Conservation (phyloP, 495 filamentous ascomycete genomes). For the Monascus purpureus region DNA sequence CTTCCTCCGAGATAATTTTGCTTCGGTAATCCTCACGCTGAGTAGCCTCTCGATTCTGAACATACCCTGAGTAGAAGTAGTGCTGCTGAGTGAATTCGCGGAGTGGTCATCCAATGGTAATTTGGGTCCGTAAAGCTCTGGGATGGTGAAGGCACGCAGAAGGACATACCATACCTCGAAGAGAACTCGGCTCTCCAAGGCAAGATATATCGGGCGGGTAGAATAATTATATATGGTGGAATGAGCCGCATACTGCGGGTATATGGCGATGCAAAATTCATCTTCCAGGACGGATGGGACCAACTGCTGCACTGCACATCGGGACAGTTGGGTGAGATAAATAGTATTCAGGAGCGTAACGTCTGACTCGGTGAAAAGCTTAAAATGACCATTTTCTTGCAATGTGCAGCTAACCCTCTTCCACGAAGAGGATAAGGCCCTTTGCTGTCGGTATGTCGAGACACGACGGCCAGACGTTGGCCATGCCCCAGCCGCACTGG, state of each 20-base stretch:
- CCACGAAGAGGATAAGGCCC: conserved; percentile 51
- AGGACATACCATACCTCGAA: conserved; percentile 98
- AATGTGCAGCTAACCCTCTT: conserved; percentile 81
- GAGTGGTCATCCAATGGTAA: conserved; percentile 16
- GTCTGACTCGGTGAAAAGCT: conserved; percentile 73
- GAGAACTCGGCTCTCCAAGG: conserved; percentile 70
- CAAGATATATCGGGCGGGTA: conserved; percentile 53
- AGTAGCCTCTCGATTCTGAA: conserved; percentile 53
- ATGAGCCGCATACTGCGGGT: conserved; percentile 60
- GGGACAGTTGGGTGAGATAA: conserved; percentile 76
- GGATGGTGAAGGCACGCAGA: conserved; percentile 81
- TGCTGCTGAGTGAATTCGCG: conserved; percentile 5
- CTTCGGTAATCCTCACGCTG: conserved; percentile 45
- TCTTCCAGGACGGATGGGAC: conserved; percentile 87
- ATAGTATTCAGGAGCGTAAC: conserved; percentile 65
- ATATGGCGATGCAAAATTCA: conserved; percentile 90
- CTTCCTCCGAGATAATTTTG: conserved; percentile 31
- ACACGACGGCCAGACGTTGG: conserved; percentile 26
- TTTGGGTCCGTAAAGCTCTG: conserved; percentile 70
- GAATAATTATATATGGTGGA: conserved; percentile 34
- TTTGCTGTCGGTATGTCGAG: conserved; percentile 42
- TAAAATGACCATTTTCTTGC: conserved; percentile 90
- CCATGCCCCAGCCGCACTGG: conserved; percentile 27
- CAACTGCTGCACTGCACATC: conserved; percentile 79
- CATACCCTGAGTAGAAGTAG: conserved; percentile 34